These are phyloP conservation scores for Ensete ventricosum DNA, from an alignment of 176 grass and related monocot species.

Conservation along the genomic window DNA sequence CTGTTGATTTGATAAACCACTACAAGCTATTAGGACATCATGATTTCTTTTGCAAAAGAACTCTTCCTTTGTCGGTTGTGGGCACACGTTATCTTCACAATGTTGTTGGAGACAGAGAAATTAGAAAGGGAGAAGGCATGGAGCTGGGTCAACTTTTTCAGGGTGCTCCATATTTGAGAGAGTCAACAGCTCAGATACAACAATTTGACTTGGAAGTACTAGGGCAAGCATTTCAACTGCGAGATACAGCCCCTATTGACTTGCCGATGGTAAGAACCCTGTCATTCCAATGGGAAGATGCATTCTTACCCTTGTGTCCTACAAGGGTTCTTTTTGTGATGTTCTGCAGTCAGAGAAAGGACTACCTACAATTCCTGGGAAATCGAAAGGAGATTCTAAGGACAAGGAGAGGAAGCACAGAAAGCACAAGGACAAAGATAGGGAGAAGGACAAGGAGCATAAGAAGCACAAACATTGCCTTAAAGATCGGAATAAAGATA, in stretches of 20 bases:
- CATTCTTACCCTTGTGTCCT: neutral
- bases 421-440: constrained; percentile 84
- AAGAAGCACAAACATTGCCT: constrained; percentile 94
- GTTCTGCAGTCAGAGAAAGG: constrained; percentile 63
- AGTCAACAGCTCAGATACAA: constrained; percentile 60
- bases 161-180: constrained; percentile 45
- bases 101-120: constrained; percentile 85
- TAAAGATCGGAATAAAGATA: constrained; percentile 85
- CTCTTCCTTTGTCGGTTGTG: constrained; percentile 61
- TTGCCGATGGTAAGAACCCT: constrained; percentile 68
- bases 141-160: constrained; percentile 86
- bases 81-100: constrained; percentile 93
- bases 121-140: constrained; percentile 96
- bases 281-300: neutral
- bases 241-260: constrained; percentile 74
- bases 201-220: constrained; percentile 70
- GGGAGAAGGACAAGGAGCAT: constrained; percentile 90
- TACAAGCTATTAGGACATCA: constrained; percentile 73
- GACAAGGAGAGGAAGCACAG: constrained; percentile 98
- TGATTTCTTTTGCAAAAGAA: constrained; percentile 94
- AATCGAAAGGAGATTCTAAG: constrained; percentile 64
- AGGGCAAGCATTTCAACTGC: constrained; percentile 80
- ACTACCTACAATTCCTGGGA: constrained; percentile 63
- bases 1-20: constrained; percentile 83
- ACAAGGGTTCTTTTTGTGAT: neutral